A percentile compares a stretch with the other conserved stretches of the same genome.
These are phyloP conservation scores for Cyberlindnera euphorbiiphila DNA, from an alignment of 805 yeast species.

Conservation along the genomic window DNA sequence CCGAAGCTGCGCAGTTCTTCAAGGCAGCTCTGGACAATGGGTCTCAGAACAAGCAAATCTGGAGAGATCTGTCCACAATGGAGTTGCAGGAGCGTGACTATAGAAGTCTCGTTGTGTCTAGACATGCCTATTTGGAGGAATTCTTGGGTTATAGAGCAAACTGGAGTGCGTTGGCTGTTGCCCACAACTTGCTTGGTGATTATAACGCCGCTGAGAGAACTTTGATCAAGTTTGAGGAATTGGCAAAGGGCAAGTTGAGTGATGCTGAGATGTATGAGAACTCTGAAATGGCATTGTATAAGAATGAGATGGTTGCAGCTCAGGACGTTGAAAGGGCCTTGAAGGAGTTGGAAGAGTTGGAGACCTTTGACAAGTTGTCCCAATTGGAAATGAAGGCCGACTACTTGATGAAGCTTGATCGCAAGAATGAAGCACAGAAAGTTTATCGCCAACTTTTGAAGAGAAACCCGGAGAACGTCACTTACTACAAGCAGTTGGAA, in stretches of 20 bases:
- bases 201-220: constrained; percentile 66
- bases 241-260: constrained; percentile 63
- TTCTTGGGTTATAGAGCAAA: constrained; percentile 83
- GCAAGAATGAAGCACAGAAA: constrained; percentile 58
- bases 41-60: constrained; percentile 70
- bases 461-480: constrained; percentile 78
- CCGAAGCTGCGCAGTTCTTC: constrained; percentile 76
- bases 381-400: constrained; percentile 65
- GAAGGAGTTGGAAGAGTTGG: constrained; percentile 56
- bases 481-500: constrained; percentile 67
- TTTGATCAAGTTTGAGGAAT: constrained; percentile 68
- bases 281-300: constrained; percentile 75
- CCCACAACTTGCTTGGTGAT: constrained; percentile 73
- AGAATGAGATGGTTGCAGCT: constrained; percentile 66
- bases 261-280: constrained; percentile 71
- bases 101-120: constrained; percentile 54
- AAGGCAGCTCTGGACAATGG: constrained; percentile 72
- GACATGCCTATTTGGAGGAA: constrained; percentile 65
- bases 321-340: constrained; percentile 35
- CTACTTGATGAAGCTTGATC: constrained; percentile 55
- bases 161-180: constrained; percentile 86
- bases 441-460: constrained; percentile 66
- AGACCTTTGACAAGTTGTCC: constrained; percentile 55
- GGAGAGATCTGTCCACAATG: constrained; percentile 76
- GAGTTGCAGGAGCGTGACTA: constrained; percentile 80